Evolutionary conservation across 164 flowering plant species (phyloP).

Genomic region (Dillenia turbinata): DNA sequence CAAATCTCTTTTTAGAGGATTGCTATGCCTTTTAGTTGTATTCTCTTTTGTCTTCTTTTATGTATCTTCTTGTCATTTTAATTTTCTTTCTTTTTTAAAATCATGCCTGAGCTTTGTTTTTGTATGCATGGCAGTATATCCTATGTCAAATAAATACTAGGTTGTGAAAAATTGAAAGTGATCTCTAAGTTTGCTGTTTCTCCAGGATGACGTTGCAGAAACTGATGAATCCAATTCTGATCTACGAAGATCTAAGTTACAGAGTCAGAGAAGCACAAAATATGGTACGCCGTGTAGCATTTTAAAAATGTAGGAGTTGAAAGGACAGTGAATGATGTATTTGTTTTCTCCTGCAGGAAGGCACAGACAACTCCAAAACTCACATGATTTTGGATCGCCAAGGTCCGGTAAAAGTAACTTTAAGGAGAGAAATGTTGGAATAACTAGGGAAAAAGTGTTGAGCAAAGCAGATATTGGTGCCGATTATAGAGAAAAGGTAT

Average conservation of each 20-base stretch:
- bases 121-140: too few species aligned
- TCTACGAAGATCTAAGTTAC: slow-evolving; percentile 24
- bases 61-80: neutral
- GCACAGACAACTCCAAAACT: neutral
- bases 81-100: neutral
- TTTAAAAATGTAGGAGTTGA: neutral
- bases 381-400: slow-evolving; percentile 7
- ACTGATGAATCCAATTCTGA: slow-evolving; percentile 28
- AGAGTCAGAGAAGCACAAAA: slow-evolving; percentile 12
- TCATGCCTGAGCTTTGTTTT: neutral
- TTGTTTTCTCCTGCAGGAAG: slow-evolving; percentile 14
- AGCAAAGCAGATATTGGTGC: slow-evolving; percentile 17
- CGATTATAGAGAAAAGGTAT: slow-evolving; percentile 39
- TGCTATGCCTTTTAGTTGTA: neutral
- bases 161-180: too few species aligned
- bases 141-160: too few species aligned
- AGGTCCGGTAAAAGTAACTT: slow-evolving; percentile 15
- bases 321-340: neutral
- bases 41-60: neutral
- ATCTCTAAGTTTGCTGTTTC: neutral
- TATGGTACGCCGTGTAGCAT: slow-evolving; percentile 28
- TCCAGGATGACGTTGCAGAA: slow-evolving; percentile 57
- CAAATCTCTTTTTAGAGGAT: neutral
- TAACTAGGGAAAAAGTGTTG: slow-evolving; percentile 8
- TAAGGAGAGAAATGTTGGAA: slow-evolving; percentile 16